phyloP scores from a whole-genome alignment of 2,329 filamentous ascomycete genomes.

The Fusarium sp. region DNA sequence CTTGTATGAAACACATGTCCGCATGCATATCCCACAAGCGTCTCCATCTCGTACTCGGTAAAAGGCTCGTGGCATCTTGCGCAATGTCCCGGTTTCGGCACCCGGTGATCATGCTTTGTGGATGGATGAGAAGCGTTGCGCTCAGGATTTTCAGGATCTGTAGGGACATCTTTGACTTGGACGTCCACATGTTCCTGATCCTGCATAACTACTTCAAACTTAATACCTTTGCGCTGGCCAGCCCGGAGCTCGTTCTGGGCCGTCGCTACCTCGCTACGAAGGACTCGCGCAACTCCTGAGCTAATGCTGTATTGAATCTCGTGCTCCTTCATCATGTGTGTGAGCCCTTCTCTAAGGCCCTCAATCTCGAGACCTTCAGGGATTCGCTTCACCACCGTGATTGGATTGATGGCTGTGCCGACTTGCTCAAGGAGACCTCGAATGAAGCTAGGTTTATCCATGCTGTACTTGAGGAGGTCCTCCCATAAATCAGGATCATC shows the following conservation, averaged over 20 bases:
- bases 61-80: conserved; percentile 69
- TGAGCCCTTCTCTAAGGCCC: conserved; percentile 87
- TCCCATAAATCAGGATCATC: conserved; percentile 95
- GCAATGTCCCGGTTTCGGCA: conserved; percentile 67
- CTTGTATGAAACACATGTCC: conserved; percentile 84
- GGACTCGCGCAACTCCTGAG: conserved; percentile 85
- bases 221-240: conserved; percentile 86
- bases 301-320: conserved; percentile 96
- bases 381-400: conserved; percentile 88
- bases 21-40: conserved; percentile 83
- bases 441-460: conserved; percentile 98
- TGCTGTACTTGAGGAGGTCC: conserved; percentile 92
- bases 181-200: conserved; percentile 58
- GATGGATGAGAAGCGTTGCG: conserved; percentile 30
- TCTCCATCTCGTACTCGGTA: conserved; percentile 73
- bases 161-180: conserved; percentile 56
- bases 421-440: conserved; percentile 92
- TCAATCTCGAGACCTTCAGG: conserved; percentile 94
- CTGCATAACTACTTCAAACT: conserved; percentile 79
- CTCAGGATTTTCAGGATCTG: conserved; percentile 44
- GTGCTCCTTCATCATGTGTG: conserved; percentile 93
- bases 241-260: conserved; percentile 84
- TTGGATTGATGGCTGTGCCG: conserved; percentile 92
- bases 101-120: conserved; percentile 48
- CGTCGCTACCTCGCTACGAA: conserved; percentile 86